Base-by-base conservation (phyloP, 2,329 filamentous ascomycete species). In the Aphanocladium album region DNA sequence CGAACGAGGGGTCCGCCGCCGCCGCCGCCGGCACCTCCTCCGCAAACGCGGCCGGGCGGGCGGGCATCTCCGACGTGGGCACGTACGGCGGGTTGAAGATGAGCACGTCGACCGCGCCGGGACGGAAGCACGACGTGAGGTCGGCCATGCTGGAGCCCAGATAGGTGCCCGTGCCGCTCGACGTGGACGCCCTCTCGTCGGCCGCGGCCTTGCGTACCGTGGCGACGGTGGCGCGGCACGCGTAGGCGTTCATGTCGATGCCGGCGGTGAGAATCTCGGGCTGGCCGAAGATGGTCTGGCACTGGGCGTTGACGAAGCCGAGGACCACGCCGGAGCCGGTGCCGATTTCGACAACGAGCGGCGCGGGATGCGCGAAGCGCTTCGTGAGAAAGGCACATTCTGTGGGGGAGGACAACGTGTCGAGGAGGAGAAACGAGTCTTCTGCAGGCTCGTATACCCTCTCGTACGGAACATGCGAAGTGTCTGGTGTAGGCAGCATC, bases 31-130 rank as follows among this genome's bases (percentile, higher is more conserved):
- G 60, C 27, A 65, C 65, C 2, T 68, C 67, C 2, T 66, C 67
- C 2, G 56, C 41, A 45, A 70, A 72, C 55, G 62, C 67, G 59
- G 64, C 69, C 21, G 70, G 81, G 39, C 83, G 74, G 25, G 75
- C 72, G 1, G 93, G 93, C 62, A 96, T 76, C 45, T 86, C 83
- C 27, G 88, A 82, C 2, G 93, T 96, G 2, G 95, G 95, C 16
- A 99, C 95, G 72, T 99, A 99, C 0, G 95, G 95, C 57, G 95
- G 95, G 71, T 99, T 99, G 81, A 98, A 99, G 30, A 99, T 83
- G 64, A 99, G 81, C 12, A 99, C 82, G 71, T 99, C 95, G 5
- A 96, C 82, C 14, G 54, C 61, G 2, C 80, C 78, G 0, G 77
- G 70, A 8, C 82, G 80, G 45, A 96, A 76, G 0, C 87, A 77